Evolutionary conservation across 257 asterid species (phyloP), one percentile per base, ranked within the genome.

Genomic region (Nicotiana tabacum): DNA sequence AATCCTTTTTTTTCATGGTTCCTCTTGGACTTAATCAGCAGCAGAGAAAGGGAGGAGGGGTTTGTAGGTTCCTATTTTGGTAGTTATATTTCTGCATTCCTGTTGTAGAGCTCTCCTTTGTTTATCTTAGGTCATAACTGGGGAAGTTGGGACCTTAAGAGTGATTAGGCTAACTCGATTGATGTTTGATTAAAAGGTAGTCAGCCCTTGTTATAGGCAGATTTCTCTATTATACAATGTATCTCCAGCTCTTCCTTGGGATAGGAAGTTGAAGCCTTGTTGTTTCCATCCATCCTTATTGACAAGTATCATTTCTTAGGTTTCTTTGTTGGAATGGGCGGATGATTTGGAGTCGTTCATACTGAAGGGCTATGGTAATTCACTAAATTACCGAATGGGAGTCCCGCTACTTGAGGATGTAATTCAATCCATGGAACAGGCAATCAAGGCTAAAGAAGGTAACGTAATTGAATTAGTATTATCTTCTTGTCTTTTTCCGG

Each of bases 361-460:
- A 58, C 84, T 93, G 76, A 96, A 93, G 88, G 98, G 98, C 70
- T 95, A 96, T 85, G 99, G 99, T 81, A 91, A 95, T 90, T 88
- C 97, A 51, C 85, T 96, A 80, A 96, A 96, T 85, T 94, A 96
- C 85, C 91, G 85, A 72, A 96, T 96, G 99, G 98, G 98, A 83
- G 97, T 91, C 84, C 98, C 98, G 10, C 88, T 96, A 88, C 98
- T 96, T 83, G 89, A 86, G 84, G 98, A 96, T 91, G 97, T 96
- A 46, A 84, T 96, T 84, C 96, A 86, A 89, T 94, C 99, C 8
- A 96, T 96, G 98, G 98, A 96, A 84, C 92, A 91, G 85, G 98
- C 98, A 87, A 91, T 96, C 60, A 92, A 87, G 85, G 95, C 92
- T 82, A 89, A 86, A 60, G 98, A 96, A 93, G 94, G 98, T 91